phyloP scores from a whole-genome alignment of 192 early-diverging fungal genomes.

The Podila verticillata region DNA sequence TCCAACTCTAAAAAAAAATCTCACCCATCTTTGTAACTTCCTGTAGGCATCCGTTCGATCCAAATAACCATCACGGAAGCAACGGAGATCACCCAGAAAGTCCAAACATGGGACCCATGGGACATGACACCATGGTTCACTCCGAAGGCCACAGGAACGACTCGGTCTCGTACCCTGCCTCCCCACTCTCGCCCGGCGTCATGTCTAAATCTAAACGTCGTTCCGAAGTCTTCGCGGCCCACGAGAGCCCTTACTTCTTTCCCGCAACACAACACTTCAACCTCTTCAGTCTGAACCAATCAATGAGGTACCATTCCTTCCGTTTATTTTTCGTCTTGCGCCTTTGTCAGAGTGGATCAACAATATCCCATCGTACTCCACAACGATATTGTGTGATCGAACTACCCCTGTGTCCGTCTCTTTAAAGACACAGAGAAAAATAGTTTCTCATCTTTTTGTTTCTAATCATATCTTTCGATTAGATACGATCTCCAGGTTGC shows the following conservation, averaged over 20 bases:
- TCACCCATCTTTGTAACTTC: not conserved
- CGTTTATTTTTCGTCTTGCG: conserved; percentile 1
- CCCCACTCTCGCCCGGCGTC: conserved; percentile 5
- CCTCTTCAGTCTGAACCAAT: conserved; percentile 65
- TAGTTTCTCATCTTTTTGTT: conserved; percentile 5
- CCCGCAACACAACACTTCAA: conserved; percentile 64
- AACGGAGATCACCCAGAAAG: too few species aligned
- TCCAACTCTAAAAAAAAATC: not conserved
- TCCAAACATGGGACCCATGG: too few species aligned
- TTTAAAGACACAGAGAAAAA: not conserved
- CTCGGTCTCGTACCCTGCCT: not conserved
- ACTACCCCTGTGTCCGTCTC: not conserved
- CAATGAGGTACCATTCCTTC: conserved; percentile 31
- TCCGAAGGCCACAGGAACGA: too few species aligned
- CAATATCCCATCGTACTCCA: too few species aligned
- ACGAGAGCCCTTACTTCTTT: conserved; percentile 71
- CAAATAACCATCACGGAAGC: too few species aligned
- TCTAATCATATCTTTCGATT: not conserved
- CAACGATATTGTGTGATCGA: too few species aligned
- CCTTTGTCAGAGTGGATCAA: too few species aligned
- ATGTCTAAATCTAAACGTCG: not conserved
- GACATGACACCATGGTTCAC: too few species aligned
- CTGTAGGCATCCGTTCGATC: too few species aligned
- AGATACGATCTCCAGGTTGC: conserved; percentile 69
- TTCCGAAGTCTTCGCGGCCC: conserved; percentile 44